Percentiles rank a stretch among this genome's conserved stretches.
phyloP scores from a whole-genome alignment of 371 early-diverging fungal genomes.

The Mortierella sp. region DNA sequence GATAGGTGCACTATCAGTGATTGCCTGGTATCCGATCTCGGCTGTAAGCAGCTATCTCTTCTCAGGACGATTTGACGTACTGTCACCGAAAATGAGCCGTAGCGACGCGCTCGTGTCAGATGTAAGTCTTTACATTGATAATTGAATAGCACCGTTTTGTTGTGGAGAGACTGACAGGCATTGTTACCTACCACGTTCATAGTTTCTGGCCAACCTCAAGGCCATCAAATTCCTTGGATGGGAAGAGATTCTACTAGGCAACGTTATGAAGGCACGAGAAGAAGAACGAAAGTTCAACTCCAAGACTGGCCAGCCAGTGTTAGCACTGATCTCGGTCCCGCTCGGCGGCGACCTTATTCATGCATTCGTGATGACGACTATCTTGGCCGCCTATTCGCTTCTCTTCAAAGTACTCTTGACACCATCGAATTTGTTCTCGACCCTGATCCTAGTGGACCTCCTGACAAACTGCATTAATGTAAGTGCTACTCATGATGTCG shows the following conservation, averaged over 20 bases:
- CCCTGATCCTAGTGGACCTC: constrained; percentile 40
- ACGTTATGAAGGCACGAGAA: constrained; percentile 27
- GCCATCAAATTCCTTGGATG: constrained; percentile 49
- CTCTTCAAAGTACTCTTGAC: constrained; percentile 33
- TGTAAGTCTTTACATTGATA: constrained; percentile 13
- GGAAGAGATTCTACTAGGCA: constrained; percentile 42
- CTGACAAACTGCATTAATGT: constrained; percentile 48
- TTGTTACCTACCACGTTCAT: neutral
- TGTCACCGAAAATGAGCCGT: constrained; percentile 21
- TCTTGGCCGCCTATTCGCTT: constrained; percentile 21
- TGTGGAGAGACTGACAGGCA: too few species aligned
- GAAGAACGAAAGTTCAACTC: constrained; percentile 31
- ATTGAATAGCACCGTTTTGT: neutral
- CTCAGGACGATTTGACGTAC: constrained; percentile 49
- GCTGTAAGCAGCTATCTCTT: constrained; percentile 49
- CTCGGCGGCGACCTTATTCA: constrained; percentile 50
- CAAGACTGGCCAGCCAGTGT: constrained; percentile 36
- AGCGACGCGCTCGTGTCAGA: constrained; percentile 48
- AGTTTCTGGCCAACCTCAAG: constrained; percentile 48
- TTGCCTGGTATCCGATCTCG: constrained; percentile 52
- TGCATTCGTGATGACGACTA: constrained; percentile 35
- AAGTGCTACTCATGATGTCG: neutral
- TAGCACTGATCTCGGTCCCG: constrained; percentile 51
- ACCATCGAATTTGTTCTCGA: constrained; percentile 37
- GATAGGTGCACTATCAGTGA: constrained; percentile 33